Evolutionary conservation across 169 alveolate genomes (phyloP).

Genomic region (Eimeria praecox): DNA sequence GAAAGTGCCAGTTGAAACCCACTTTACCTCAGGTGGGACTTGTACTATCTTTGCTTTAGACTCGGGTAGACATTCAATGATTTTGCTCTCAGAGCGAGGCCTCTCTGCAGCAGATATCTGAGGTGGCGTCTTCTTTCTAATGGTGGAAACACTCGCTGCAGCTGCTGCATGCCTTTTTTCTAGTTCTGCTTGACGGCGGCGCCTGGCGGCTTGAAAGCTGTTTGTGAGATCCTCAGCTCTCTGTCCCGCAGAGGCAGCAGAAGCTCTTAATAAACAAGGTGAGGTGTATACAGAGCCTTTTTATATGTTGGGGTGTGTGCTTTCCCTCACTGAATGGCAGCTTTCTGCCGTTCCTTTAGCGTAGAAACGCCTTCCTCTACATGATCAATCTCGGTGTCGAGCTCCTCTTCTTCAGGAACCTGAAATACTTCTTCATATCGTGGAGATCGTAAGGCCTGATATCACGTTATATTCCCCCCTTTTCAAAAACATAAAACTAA

Average conservation of each 20-base stretch:
- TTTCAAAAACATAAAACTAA: not conserved
- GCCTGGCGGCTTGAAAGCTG: not conserved
- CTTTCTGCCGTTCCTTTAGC: not conserved
- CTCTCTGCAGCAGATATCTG: not conserved
- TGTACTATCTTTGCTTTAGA: not conserved
- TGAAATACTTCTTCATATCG: not conserved
- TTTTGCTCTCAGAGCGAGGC: not conserved
- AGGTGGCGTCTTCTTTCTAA: not conserved
- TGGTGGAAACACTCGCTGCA: not conserved
- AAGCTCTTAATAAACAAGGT: not conserved
- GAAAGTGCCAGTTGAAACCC: not conserved
- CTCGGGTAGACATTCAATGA: constrained; percentile 16
- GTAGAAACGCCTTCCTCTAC: not conserved
- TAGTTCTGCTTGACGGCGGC: not conserved
- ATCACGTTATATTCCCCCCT: not conserved
- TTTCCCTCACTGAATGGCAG: not conserved
- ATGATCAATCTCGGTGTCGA: not conserved
- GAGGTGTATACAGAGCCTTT: not conserved
- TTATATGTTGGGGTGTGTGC: not conserved
- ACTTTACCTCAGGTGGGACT: constrained; percentile 46
- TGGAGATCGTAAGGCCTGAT: constrained; percentile 5
- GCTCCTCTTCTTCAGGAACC: constrained; percentile 44
- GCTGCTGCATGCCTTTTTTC: not conserved
- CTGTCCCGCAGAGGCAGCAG: constrained; percentile 15
- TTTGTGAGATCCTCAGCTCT: not conserved